Base-by-base conservation (phyloP, 225 moss, liverwort and hornwort genomes). In the Polytrichum formosum region DNA sequence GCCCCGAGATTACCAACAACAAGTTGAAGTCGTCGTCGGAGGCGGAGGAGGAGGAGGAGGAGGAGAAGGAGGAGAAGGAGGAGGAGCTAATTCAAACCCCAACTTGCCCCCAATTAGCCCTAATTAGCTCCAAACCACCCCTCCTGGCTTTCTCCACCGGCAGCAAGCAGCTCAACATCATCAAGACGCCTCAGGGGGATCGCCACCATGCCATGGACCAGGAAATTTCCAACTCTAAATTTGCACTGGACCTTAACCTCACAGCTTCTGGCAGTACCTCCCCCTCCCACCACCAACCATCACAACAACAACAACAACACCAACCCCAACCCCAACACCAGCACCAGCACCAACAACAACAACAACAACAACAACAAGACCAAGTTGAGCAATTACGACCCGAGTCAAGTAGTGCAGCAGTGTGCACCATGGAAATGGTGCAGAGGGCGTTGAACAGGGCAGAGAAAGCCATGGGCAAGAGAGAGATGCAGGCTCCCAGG, bases 361-460 rank as follows among this genome's bases (percentile, higher is more conserved):
- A 26, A 26, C 1, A 26, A 26, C 35, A 6, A 1, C 63, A 72
- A 29, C 35, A 73, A 26, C 78, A 84, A 26, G 30, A 30, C 1
- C 78, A 81, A 55, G 29, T 23, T 30, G 37, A 37, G 37, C 10
- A 37, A 37, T 37, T 37, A 46, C 46, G 10, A 2, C 2, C 46
- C 46, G 46, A 46, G 10, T 46, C 13, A 0, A 46, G 16, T 16
- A 46, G 46, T 16, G 46, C 46, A 46, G 46, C 46, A 13, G 83
- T 87, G 29, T 87, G 87, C 37, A 87, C 81, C 16, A 81, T 87
- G 87, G 81, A 84, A 68, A 87, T 87, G 87, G 87, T 87, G 53
- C 74, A 84, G 77, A 64, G 72, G 61, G 87, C 87, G 6, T 56
- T 87, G 64, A 77, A 79, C 67, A 66, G 81, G 5, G 81, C 84